Base-by-base conservation (phyloP, 202 grass and related monocot species). In the Elaeis oleifera region DNA sequence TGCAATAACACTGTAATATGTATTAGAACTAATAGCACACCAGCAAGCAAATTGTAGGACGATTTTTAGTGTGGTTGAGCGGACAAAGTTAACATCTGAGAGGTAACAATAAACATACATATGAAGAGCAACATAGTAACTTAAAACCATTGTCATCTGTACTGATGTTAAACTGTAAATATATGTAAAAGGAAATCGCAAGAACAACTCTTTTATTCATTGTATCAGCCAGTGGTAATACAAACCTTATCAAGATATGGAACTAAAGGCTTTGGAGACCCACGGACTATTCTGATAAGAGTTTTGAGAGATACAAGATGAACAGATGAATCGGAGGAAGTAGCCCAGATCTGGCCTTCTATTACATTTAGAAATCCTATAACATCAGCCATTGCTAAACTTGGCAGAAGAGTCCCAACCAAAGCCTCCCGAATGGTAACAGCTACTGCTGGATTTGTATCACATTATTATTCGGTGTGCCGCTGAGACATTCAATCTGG, bases 291-390 rank as follows among this genome's bases (percentile, higher is more conserved):
- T 61, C 91, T 83, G 69, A 88, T 80, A 44, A 96, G 63, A 74
- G 84, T 83, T 74, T 90, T 96, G 52, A 90, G 63, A 26, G 87
- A 87, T 60, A 80, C 82, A 26, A 96, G 61, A 59, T 96, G 91
- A 69, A 90, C 81, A 76, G 87, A 81, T 71, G 91, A 96, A 85
- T 96, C 91, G 68, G 87, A 90, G 24, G 76, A 87, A 78, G 81
- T 90, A 50, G 81, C 73, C 91, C 91, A 90, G 76, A 96, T 89
- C 77, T 96, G 91, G 51, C 87, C 82, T 83, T 90, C 84, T 83
- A 96, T 85, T 55, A 88, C 81, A 78, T 69, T 72, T 73, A 90
- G 81, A 85, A 85, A 96, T 13, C 84, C 91, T 60, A 77, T 63
- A 78, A 88, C 64, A 67, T 96, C 91, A 83, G 84, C 71, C 70